Evolutionary conservation across 2,329 filamentous ascomycete species (phyloP).

Genomic region (Sodiomyces alkalinus): DNA sequence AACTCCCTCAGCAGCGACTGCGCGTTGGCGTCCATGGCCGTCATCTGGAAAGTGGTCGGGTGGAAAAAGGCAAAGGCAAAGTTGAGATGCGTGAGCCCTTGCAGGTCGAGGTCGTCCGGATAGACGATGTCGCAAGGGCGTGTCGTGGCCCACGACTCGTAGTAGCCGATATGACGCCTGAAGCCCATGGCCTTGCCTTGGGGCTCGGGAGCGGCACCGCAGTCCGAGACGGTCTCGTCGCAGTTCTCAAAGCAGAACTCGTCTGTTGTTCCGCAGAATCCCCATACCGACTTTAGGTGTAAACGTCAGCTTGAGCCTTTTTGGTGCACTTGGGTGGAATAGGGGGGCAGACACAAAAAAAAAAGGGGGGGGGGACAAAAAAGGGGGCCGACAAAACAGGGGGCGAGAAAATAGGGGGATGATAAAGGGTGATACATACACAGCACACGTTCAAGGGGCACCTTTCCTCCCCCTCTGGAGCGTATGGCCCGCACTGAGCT

Average conservation of each 20-base stretch:
- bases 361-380: too few relatives aligned
- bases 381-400: too few relatives aligned
- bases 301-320: too few relatives aligned
- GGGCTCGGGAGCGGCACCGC: conserved; percentile 1
- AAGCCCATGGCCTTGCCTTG: neutral
- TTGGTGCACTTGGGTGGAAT: too few relatives aligned
- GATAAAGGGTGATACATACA: too few relatives aligned
- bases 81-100: conserved; percentile 16
- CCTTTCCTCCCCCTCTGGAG: too few relatives aligned
- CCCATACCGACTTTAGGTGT: conserved; percentile 13
- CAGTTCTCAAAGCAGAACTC: too few relatives aligned
- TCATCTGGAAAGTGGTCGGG: conserved; percentile 13
- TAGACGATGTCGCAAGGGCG: conserved; percentile 10
- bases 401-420: too few relatives aligned
- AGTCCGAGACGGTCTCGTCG: too few relatives aligned
- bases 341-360: too few relatives aligned
- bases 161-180: conserved; percentile 13
- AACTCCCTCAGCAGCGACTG: neutral
- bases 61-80: conserved; percentile 19
- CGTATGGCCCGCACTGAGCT: too few relatives aligned
- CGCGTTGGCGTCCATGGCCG: conserved; percentile 1
- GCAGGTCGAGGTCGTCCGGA: conserved; percentile 11
- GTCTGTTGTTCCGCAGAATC: conserved; percentile 17
- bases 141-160: conserved; percentile 12
- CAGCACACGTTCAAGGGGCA: conserved; percentile 25